phyloP scores from a whole-genome alignment of 2,329 filamentous ascomycete species.

The Fonsecaea erecta region DNA sequence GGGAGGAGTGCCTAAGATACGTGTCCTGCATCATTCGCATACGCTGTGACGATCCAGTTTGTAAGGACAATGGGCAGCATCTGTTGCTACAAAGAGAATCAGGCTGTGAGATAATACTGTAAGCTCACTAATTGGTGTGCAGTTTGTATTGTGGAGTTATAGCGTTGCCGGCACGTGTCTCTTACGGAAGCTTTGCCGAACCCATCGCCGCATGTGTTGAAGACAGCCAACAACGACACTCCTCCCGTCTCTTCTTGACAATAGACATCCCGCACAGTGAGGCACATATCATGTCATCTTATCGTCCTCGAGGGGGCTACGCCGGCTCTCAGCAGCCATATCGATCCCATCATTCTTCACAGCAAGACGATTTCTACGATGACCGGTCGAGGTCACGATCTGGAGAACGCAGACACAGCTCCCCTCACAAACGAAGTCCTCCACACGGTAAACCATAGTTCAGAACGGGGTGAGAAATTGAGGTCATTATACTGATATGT shows the following conservation, averaged over 20 bases:
- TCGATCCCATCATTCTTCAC: conserved; percentile 34
- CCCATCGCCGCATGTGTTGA: neutral
- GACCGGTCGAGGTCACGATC: conserved; percentile 49
- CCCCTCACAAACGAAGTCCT: conserved; percentile 52
- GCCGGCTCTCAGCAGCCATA: conserved; percentile 27
- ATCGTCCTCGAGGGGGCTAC: conserved; percentile 29
- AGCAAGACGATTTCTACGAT: conserved; percentile 54
- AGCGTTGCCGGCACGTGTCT: neutral
- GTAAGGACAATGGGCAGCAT: neutral
- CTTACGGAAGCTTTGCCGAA: neutral
- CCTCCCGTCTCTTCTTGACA: neutral
- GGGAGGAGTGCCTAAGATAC: conserved; percentile 9
- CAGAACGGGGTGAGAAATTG: conserved; percentile 29
- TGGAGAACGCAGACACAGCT: conserved; percentile 43
- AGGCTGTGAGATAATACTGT: neutral
- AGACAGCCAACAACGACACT: neutral
- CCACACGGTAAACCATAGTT: conserved; percentile 50
- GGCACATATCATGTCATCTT: conserved; percentile 34
- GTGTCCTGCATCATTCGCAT: neutral
- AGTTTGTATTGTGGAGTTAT: neutral
- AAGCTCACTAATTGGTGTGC: too few species aligned
- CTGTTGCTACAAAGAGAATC: neutral
- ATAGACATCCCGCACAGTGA: neutral
- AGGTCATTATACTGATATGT: conserved; percentile 46
- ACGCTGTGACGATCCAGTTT: neutral